These are phyloP conservation scores for Claviceps humidiphila DNA, from an alignment of 2,329 filamentous ascomycete genomes.

Conservation along the genomic window DNA sequence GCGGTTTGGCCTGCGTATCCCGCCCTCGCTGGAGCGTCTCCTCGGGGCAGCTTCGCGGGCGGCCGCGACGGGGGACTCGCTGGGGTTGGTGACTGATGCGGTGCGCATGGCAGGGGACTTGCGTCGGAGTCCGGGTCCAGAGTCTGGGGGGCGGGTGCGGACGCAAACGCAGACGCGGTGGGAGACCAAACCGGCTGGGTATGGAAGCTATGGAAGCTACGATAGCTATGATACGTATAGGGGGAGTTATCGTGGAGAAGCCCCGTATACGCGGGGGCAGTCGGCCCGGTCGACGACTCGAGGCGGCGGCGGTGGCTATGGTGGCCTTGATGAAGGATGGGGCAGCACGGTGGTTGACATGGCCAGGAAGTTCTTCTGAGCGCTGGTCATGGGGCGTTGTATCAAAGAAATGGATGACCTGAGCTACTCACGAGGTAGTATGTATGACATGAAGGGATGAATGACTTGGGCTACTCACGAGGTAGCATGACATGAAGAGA, in stretches of 20 bases:
- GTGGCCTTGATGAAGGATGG: slow-evolving; percentile 11
- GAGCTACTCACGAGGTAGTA: no score
- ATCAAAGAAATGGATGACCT: neutral
- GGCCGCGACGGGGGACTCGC: slow-evolving; percentile 31
- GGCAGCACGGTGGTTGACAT: slow-evolving; percentile 23
- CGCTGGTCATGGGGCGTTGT: neutral
- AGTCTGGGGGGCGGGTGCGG: no score
- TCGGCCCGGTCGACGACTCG: neutral
- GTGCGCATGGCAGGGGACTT: slow-evolving; percentile 36
- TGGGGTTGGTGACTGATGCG: slow-evolving; percentile 41
- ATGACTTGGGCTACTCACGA: no score
- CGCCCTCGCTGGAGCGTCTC: slow-evolving; percentile 46
- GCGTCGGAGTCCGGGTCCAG: neutral
- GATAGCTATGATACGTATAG: neutral
- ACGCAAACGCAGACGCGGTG: no score
- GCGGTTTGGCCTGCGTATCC: slow-evolving; percentile 67
- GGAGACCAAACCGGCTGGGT: no score
- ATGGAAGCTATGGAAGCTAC: slow-evolving; percentile 14
- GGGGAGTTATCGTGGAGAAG: slow-evolving; percentile 10
- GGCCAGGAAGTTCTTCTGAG: slow-evolving; percentile 30
- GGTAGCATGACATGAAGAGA: no score
- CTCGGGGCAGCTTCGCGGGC: slow-evolving; percentile 39
- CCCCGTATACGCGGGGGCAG: neutral
- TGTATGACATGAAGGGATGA: no score
- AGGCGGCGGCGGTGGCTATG: slow-evolving; percentile 9